phyloP scores from a whole-genome alignment of 169 alveolate species.

The Babesia bovis region DNA sequence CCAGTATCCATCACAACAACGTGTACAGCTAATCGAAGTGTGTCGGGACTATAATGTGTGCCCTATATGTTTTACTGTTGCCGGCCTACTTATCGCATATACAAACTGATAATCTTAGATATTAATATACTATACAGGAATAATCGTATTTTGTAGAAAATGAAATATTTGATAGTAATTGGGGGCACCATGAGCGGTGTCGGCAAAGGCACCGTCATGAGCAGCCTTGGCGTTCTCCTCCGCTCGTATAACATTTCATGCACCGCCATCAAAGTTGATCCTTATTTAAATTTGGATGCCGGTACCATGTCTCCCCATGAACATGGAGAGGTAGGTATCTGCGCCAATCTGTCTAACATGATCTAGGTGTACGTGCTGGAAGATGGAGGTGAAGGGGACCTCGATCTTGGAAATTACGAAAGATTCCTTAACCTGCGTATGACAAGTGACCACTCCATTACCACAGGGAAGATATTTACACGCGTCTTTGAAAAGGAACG shows the following conservation, averaged over 20 bases:
- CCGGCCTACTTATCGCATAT: not conserved
- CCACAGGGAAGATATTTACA: conserved; percentile 94
- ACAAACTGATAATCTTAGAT: too few species aligned
- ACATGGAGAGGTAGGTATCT: conserved; percentile 92
- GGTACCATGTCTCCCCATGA: conserved; percentile 98
- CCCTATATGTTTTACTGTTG: conserved; percentile 4
- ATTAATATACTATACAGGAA: too few species aligned
- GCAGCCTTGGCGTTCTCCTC: conserved; percentile 90
- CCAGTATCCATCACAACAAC: not conserved
- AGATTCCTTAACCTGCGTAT: conserved; percentile 88
- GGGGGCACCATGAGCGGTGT: conserved; percentile 96
- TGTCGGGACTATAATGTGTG: not conserved
- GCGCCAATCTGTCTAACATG: not conserved
- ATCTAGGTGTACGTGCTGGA: conserved; percentile 86
- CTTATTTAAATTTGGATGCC: conserved; percentile 92
- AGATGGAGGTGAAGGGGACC: conserved; percentile 97
- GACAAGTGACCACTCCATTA: conserved; percentile 86
- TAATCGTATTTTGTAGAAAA: conserved; percentile 3
- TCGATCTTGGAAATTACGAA: conserved; percentile 98
- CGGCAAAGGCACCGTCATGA: conserved; percentile 94
- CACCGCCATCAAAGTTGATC: conserved; percentile 95
- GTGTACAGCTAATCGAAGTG: conserved; percentile 13
- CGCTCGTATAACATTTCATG: conserved; percentile 86
- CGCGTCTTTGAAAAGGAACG: conserved; percentile 90
- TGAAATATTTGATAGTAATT: conserved; percentile 88